Conservation (phyloP, 2,329 filamentous ascomycete species). For the Exophiala sideris region DNA sequence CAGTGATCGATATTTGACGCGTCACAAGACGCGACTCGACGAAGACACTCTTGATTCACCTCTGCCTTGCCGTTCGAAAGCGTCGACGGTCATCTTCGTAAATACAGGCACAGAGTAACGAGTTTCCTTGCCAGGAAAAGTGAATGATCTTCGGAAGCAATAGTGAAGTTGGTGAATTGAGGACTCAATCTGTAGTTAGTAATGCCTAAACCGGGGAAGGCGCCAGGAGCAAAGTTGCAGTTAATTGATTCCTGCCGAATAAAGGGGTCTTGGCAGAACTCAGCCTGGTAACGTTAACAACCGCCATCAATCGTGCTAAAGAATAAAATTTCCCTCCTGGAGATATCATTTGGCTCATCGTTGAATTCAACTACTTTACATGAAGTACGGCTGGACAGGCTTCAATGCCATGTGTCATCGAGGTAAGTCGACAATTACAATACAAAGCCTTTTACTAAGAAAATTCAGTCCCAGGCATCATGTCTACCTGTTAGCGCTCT, state of each 20-base stretch:
- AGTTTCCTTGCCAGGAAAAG: not conserved
- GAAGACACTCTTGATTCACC: not conserved
- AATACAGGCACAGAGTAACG: not conserved
- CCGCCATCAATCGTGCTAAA: not conserved
- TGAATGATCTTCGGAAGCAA: not conserved
- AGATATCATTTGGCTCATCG: not conserved
- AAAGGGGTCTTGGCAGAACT: not conserved
- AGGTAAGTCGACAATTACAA: not conserved
- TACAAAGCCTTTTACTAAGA: not conserved
- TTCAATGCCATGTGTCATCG: conserved; percentile 9
- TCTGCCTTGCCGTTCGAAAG: not conserved
- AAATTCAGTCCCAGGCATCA: conserved; percentile 6
- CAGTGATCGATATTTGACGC: not conserved
- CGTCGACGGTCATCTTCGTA: not conserved
- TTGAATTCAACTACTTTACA: not conserved
- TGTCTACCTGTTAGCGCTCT: conserved; percentile 44
- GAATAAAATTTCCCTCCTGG: not conserved
- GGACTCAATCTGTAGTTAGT: not conserved
- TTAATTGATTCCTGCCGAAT: no score
- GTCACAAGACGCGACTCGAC: not conserved
- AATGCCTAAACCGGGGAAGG: no score
- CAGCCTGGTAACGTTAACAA: not conserved
- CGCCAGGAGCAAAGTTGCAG: no score
- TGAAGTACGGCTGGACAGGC: not conserved
- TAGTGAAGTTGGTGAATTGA: not conserved